Evolutionary conservation across 768 basidiomycete genomes (phyloP).

Genomic region (Lyophyllum decastes): DNA sequence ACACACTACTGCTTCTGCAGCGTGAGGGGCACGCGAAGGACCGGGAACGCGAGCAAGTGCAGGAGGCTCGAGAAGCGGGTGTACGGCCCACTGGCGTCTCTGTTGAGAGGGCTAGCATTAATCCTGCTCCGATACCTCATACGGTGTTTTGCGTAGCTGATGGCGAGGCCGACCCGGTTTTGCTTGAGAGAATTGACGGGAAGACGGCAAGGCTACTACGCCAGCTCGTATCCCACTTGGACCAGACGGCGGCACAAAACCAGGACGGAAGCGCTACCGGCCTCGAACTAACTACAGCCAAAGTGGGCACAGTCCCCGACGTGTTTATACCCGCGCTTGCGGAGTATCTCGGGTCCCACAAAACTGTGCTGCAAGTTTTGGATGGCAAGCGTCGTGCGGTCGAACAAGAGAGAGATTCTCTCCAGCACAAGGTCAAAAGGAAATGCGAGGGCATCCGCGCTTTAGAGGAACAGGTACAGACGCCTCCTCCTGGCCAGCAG

Average conservation of each 20-base stretch:
- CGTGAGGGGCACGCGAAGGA: no score
- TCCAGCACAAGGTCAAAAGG: no score
- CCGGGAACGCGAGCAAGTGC: no score
- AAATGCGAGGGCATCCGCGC: no score
- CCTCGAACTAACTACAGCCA: not conserved
- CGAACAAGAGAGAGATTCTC: no score
- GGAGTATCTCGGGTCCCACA: constrained; percentile 9
- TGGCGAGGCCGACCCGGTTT: not conserved
- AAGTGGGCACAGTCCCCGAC: not conserved
- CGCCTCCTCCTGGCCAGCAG: no score
- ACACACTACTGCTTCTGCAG: no score
- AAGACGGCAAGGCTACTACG: not conserved
- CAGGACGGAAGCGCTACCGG: not conserved
- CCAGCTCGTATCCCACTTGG: not conserved
- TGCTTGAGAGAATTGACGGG: not conserved
- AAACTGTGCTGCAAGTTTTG: not conserved
- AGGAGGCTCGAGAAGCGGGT: no score
- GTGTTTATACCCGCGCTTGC: constrained; percentile 4
- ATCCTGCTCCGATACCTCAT: not conserved
- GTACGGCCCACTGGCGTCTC: no score
- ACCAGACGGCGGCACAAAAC: not conserved
- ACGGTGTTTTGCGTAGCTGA: not conserved
- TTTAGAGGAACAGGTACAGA: no score
- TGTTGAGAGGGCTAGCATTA: no score
- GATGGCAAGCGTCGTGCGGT: not conserved